Evolutionary conservation across 164 flowering plant genomes (phyloP), one percentile per base, ranked within the genome.

Genomic region (Litsea cubeba): DNA sequence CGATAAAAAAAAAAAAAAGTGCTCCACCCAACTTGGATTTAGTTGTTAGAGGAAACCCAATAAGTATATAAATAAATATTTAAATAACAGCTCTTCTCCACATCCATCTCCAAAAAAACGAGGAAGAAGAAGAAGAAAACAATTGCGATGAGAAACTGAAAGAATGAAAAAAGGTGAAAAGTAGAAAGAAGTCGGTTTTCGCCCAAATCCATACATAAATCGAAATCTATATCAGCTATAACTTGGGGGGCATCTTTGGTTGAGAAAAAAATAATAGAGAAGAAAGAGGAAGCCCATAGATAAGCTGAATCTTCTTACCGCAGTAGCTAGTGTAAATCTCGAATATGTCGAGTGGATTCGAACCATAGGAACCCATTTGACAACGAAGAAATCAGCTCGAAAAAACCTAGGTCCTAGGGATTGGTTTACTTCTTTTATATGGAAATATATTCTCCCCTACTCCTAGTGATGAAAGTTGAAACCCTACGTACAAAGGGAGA

Each of bases 251-350:
- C 46, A 30, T 3, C 22, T 11, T 15, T 30, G 20, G 46, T 15
- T 22, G 49, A 30, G 22, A 6, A 32, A 40, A 67, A 14, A 15
- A 18, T 11, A 15, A 30, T 22, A 10, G 12, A 67, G 32, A 30
- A 8, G 5, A 67, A 67, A 30, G 12, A n/a, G 50, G 12, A 67
- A 46, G 46, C 18, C 17, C 60, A 54, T 17, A 30, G 69, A 20
- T 15, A 1, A 51, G 63, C 46, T 8, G 62, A 72, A 24, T 35
- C 25, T 66, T 28, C 62, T 20, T 74, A 78, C 80, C 80, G 63
- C 74, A 78, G 46, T 70, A 78, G 51, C 64, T 20, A 15, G 51
- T 32, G 71, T 78, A 78, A 65, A 78, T 75, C 64, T 74, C 72
- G 65, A 71, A 71, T 64, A 78, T 74, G 35, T 71, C 68, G 35